These are phyloP conservation scores for Globisporangium abappressorium DNA, from an alignment of 352 stramenopile species.

Conservation along the genomic window DNA sequence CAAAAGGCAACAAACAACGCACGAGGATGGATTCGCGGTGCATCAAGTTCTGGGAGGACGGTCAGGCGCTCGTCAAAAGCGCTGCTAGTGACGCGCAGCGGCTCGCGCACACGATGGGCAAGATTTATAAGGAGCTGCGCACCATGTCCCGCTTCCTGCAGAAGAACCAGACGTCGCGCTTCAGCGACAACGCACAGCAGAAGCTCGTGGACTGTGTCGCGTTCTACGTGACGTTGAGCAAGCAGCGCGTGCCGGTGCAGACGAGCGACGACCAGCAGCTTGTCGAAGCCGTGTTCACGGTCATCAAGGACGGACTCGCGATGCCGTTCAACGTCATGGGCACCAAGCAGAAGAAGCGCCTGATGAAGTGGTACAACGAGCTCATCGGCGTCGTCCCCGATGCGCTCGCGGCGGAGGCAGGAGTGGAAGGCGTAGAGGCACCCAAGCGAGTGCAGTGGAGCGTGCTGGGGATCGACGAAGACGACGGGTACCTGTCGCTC, in stretches of 20 bases:
- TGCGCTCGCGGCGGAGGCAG: slow-evolving; percentile 25
- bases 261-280: slow-evolving; percentile 34
- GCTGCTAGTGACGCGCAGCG: slow-evolving; percentile 20
- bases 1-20: neutral
- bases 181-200: slow-evolving; percentile 77
- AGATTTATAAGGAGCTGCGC: slow-evolving; percentile 69
- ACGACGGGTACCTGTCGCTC: slow-evolving; percentile 72
- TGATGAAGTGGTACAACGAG: slow-evolving; percentile 87
- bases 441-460: slow-evolving; percentile 40
- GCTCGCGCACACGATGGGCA: slow-evolving; percentile 32
- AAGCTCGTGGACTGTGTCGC: slow-evolving; percentile 73
- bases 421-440: slow-evolving; percentile 13
- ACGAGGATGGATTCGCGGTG: slow-evolving; percentile 58
- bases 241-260: slow-evolving; percentile 29
- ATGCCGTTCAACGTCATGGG: slow-evolving; percentile 84
- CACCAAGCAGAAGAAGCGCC: slow-evolving; percentile 78
- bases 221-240: slow-evolving; percentile 62
- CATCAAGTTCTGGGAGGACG: slow-evolving; percentile 78
- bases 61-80: slow-evolving; percentile 42
- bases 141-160: slow-evolving; percentile 77
- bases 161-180: slow-evolving; percentile 75
- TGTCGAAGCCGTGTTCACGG: slow-evolving; percentile 55
- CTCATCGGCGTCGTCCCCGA: slow-evolving; percentile 58
- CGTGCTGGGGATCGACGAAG: slow-evolving; percentile 62
- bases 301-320: slow-evolving; percentile 74